Conservation (phyloP, 805 yeast species). For the Suhomyces tanzawaensis region DNA sequence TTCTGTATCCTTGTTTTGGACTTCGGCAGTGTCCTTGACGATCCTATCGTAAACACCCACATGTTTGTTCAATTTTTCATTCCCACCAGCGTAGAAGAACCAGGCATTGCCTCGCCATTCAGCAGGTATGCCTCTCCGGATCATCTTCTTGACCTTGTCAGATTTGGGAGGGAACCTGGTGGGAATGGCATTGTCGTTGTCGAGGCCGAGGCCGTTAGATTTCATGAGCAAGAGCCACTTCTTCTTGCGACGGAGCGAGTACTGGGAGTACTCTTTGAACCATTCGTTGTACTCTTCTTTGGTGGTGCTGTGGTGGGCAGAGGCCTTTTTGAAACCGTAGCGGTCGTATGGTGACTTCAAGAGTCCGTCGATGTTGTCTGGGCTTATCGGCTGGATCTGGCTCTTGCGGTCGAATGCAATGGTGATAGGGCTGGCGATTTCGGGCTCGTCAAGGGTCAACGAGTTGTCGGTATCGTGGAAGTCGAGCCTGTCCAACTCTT, state of each 20-base stretch:
- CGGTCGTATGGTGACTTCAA: slow-evolving; percentile 45
- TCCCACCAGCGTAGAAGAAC: slow-evolving; percentile 91
- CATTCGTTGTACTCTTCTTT: slow-evolving; percentile 64
- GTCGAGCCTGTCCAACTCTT: slow-evolving; percentile 3
- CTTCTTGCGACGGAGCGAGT: slow-evolving; percentile 59
- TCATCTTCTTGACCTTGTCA: slow-evolving; percentile 73
- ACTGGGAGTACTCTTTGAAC: slow-evolving; percentile 68
- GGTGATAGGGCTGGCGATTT: not conserved
- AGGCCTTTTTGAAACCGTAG: slow-evolving; percentile 82
- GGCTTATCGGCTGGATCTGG: slow-evolving; percentile 1
- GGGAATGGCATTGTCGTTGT: slow-evolving; percentile 41
- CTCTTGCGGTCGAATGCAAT: not conserved
- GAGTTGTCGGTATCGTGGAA: slow-evolving; percentile 2
- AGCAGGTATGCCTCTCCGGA: slow-evolving; percentile 91
- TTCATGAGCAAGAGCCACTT: slow-evolving; percentile 75
- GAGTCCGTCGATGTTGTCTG: slow-evolving; percentile 3
- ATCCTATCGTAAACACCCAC: slow-evolving; percentile 72
- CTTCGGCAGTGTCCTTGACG: slow-evolving; percentile 52
- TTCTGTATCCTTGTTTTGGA: slow-evolving; percentile 75
- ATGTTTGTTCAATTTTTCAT: slow-evolving; percentile 65
- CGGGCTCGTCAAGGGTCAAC: not conserved
- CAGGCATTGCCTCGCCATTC: slow-evolving; percentile 98
- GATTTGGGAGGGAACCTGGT: slow-evolving; percentile 72
- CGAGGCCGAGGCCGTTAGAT: slow-evolving; percentile 61
- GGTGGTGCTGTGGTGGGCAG: slow-evolving; percentile 45